Evolutionary conservation across 768 basidiomycete species (phyloP).

Genomic region (Auricularia sp.): DNA sequence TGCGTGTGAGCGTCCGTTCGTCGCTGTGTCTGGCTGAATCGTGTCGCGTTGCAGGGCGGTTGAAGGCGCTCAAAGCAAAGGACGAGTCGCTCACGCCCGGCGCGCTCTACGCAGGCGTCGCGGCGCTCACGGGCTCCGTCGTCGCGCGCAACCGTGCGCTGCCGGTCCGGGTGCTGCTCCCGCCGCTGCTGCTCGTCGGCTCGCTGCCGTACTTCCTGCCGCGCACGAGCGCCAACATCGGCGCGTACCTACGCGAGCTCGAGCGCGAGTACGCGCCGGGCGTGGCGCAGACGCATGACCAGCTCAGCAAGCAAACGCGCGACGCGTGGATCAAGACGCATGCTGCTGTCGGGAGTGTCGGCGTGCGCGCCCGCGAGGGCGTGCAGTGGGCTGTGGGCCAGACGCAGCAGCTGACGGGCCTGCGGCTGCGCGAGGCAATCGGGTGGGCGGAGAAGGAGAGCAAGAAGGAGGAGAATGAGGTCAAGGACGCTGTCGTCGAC

Average conservation of each 20-base stretch:
- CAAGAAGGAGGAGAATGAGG: constrained; percentile 12
- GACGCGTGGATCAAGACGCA: constrained; percentile 36
- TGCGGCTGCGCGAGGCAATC: constrained; percentile 56
- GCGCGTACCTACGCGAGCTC: constrained; percentile 50
- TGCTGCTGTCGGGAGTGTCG: constrained; percentile 49
- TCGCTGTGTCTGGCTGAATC: too few relatives aligned
- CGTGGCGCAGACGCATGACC: constrained; percentile 51
- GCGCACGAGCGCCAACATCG: constrained; percentile 61
- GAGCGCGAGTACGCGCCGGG: constrained; percentile 64
- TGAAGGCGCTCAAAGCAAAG: constrained; percentile 72
- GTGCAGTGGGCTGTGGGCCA: constrained; percentile 38
- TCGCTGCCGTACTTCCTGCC: constrained; percentile 83
- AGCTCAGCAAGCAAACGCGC: constrained; percentile 13
- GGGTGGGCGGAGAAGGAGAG: constrained; percentile 28
- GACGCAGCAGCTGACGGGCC: constrained; percentile 59
- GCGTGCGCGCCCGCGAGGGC: constrained; percentile 46
- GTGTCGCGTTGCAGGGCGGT: constrained; percentile 40
- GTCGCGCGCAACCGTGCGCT: constrained; percentile 68
- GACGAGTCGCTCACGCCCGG: constrained; percentile 81
- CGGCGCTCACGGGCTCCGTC: constrained; percentile 81
- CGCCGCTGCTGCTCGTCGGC: constrained; percentile 59
- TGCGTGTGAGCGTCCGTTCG: constrained; percentile 28
- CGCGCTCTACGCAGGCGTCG: constrained; percentile 81
- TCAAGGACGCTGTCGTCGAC: constrained; percentile 11
- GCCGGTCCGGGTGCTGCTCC: constrained; percentile 59